phyloP scores from a whole-genome alignment of 169 alveolate species.

The Cryptosporidium sp. region DNA sequence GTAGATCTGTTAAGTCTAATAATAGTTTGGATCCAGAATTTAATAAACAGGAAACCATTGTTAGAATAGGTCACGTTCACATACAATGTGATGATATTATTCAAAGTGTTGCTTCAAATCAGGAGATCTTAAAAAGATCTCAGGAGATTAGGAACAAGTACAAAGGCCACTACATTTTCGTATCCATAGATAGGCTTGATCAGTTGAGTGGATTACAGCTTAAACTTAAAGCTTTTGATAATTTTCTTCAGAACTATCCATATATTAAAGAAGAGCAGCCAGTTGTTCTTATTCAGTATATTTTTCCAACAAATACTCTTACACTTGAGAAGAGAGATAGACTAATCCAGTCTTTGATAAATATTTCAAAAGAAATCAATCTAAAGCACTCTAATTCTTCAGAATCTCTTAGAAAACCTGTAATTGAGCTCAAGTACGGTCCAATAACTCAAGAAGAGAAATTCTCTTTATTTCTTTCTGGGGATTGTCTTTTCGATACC shows the following conservation, averaged over 20 bases:
- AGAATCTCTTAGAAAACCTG: slow-evolving; percentile 8
- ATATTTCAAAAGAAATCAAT: slow-evolving; percentile 33
- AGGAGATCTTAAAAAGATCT: slow-evolving; percentile 27
- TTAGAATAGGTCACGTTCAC: slow-evolving; percentile 67
- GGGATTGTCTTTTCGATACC: slow-evolving; percentile 85
- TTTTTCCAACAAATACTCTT: slow-evolving; percentile 80
- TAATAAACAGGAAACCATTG: slow-evolving; percentile 42
- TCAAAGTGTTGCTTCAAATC: slow-evolving; percentile 7
- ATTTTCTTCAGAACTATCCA: slow-evolving; percentile 80
- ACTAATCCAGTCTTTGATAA: slow-evolving; percentile 26
- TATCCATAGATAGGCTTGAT: slow-evolving; percentile 78
- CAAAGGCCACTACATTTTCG: slow-evolving; percentile 17
- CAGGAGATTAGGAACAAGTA: slow-evolving; percentile 15
- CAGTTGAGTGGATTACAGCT: slow-evolving; percentile 82
- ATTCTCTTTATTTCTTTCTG: slow-evolving; percentile 81
- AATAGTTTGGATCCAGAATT: neutral
- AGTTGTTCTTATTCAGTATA: slow-evolving; percentile 81
- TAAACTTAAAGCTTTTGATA: slow-evolving; percentile 81
- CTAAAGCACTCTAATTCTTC: slow-evolving; percentile 4
- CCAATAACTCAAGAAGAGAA: slow-evolving; percentile 78
- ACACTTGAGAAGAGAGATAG: slow-evolving; percentile 47
- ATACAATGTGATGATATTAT: slow-evolving; percentile 67
- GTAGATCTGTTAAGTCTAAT: neutral
- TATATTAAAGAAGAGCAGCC: slow-evolving; percentile 75
- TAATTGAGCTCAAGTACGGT: slow-evolving; percentile 39